Evolutionary conservation across 805 yeast genomes (phyloP), one percentile per base, ranked within the genome.

Genomic region (Candida jianshihensis): DNA sequence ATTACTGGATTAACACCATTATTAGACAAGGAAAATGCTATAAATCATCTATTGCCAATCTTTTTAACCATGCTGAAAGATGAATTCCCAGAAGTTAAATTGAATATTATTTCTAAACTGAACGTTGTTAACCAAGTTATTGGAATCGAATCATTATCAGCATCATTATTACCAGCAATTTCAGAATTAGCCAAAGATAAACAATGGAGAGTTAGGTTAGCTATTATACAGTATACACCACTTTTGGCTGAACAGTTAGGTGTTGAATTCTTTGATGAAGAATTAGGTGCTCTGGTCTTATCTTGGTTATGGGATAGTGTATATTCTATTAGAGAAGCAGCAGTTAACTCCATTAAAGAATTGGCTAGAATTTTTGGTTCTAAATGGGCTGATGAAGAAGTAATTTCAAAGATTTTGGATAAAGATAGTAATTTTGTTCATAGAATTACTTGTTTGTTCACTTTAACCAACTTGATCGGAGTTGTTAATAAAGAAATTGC

Each of bases 251-350:
- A 84, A 51, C 97, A 92, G 63, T 70, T 92, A 41, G 98, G 98
- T 20, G 89, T 84, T 36, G 79, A 86, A 20, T 88, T 90, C 54
- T 92, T 92, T 63, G 92, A 92, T 60, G 84, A 86, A 57, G 95
- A 89, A 52, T 70, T 92, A 46, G 88, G 95, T 44, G 80, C 84
- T 34, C 69, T 92, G 49, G 92, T 96, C 53, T 75, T 92, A 75
- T 83, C 89, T n/a, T 92, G 98, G 97, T 69, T 92, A 46, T 89
- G 97, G 96, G 99, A 92, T 64, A 84, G 89, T 5, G 98, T 92
- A 27, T 92, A 77, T 63, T 89, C 97, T 5, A 89, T 92, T 42
- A 79, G 99, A 61, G 94, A 87, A 47, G 98, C 98, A 9, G 97
- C 97, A 1, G 95, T 92, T 22, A 66, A 69, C 38, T 92, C 89